phyloP scores from a whole-genome alignment of 371 early-diverging fungal species.

The Apophysomyces sp. region DNA sequence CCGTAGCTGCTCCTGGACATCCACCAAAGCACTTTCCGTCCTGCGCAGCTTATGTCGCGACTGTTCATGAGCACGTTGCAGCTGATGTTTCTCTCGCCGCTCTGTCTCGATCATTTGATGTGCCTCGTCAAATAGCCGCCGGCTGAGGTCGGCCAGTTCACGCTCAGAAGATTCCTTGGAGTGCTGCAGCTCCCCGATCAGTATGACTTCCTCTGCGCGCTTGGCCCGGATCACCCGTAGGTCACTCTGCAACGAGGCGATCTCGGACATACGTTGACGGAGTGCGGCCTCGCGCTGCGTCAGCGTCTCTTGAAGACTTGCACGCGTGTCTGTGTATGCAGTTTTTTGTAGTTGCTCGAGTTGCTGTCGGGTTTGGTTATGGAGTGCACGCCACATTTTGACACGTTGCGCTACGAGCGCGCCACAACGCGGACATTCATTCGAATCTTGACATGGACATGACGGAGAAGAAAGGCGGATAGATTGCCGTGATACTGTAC shows the following conservation, averaged over 20 bases:
- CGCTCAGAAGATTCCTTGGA: conserved; percentile 63
- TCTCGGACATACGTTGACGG: conserved; percentile 34
- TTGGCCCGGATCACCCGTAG: conserved; percentile 81
- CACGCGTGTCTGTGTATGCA: background rate
- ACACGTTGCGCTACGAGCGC: background rate
- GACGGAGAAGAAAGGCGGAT: background rate
- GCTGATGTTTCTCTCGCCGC: conserved; percentile 48
- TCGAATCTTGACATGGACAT: background rate
- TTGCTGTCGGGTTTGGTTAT: background rate
- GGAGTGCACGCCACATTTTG: background rate
- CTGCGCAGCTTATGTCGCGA: conserved; percentile 53
- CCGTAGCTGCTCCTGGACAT: conserved; percentile 23
- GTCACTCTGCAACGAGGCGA: conserved; percentile 77
- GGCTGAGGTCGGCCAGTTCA: conserved; percentile 77
- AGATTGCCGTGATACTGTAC: background rate
- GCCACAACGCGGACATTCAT: background rate
- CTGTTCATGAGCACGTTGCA: conserved; percentile 50
- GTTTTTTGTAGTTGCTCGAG: background rate
- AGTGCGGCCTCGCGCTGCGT: background rate
- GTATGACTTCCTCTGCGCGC: conserved; percentile 63
- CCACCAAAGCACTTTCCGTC: conserved; percentile 3
- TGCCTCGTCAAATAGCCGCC: conserved; percentile 85
- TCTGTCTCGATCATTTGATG: conserved; percentile 82
- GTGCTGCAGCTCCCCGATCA: conserved; percentile 67
- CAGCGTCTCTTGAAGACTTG: background rate